Conservation (phyloP, 2,329 filamentous ascomycete genomes). For the Botrytis pseudocinerea region DNA sequence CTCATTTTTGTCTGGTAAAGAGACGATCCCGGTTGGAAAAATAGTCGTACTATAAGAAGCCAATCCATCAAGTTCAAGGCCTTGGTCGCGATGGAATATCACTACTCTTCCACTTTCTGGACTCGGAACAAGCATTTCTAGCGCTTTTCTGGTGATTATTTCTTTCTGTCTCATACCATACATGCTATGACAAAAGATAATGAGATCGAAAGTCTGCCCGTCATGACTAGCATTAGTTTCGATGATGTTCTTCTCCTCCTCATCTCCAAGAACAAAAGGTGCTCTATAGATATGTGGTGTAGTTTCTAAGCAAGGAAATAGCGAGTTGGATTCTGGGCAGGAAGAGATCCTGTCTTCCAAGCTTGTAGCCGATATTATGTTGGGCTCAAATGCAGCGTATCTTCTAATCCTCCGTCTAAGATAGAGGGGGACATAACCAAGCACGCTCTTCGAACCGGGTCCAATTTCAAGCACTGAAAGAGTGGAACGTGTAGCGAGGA, state of each 20-base stretch:
- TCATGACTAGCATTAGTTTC: constrained; percentile 31
- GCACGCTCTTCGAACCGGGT: constrained; percentile 56
- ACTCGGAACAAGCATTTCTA: constrained; percentile 49
- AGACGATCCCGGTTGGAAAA: constrained; percentile 49
- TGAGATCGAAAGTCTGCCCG: constrained; percentile 50
- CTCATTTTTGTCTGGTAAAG: constrained; percentile 48
- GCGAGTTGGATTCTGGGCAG: constrained; percentile 35
- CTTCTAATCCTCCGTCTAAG: constrained; percentile 48
- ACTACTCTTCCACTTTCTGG: constrained; percentile 48
- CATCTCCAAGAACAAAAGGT: constrained; percentile 44
- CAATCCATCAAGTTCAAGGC: constrained; percentile 49
- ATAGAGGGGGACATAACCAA: constrained; percentile 49
- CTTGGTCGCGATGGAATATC: constrained; percentile 55
- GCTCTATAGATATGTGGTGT: constrained; percentile 44
- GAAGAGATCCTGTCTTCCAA: constrained; percentile 48
- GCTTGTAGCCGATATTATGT: constrained; percentile 44
- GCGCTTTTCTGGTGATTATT: constrained; percentile 48
- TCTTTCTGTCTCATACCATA: constrained; percentile 57
- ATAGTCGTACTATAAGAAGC: constrained; percentile 49
- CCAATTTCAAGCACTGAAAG: constrained; percentile 61
- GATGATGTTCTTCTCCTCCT: constrained; percentile 1
- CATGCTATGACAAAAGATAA: constrained; percentile 65
- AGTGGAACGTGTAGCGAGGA: constrained; percentile 44
- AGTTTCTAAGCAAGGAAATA: constrained; percentile 47
- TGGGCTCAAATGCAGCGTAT: constrained; percentile 52